Base-by-base conservation (phyloP, 1,139 yeast species). In the Candida sojae region DNA sequence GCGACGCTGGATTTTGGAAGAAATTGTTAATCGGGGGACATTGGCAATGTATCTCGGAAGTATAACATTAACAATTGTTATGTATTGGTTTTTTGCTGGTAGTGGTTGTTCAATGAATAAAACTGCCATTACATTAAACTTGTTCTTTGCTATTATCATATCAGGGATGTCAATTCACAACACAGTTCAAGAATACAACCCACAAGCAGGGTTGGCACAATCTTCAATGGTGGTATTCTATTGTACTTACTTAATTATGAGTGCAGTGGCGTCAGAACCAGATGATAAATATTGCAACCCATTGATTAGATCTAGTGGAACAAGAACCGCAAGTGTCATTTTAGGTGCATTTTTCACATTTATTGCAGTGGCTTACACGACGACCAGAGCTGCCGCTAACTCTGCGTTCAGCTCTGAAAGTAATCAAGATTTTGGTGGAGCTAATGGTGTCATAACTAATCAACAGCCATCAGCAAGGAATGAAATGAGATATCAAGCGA, bases 181-280 rank as follows among this genome's bases (percentile, higher is more conserved):
- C 41, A 79, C 79, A 13, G 85, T 95, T 34, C 99, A 93, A 67
- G 98, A 90, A 62, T 83, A 81, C 60, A 95, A 95, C 64, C 96
- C 98, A 4, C 90, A 88, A 57, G 96, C 97, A 1, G 99, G 99
- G 0, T 75, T 95, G 47, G 98, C 99, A 1, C 99, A 95, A 70
- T 82, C 96, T 9, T 92, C 97, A 21, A 92, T 95, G 95, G 98
- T 95, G 34, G 87, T 95, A 13, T 79, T 91, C 39, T 95, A 95
- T 67, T 90, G 98, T 67, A 88, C 98, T 0, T 95, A 95, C 63
- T 73, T 95, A 55, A 85, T 93, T 5, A 82, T 93, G 79, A 86
- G 96, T 56, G 99, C 99, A 0, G 96, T 95, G 55, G 88, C 97
- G 0, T 85, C 96, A 8, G 99, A 93, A 65, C 99, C 99, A 0